A percentile compares a stretch with the other conserved stretches of the same genome.
These are phyloP conservation scores for Amaranthus tricolor DNA, from an alignment of 179 eudicot species.

Conservation along the genomic window DNA sequence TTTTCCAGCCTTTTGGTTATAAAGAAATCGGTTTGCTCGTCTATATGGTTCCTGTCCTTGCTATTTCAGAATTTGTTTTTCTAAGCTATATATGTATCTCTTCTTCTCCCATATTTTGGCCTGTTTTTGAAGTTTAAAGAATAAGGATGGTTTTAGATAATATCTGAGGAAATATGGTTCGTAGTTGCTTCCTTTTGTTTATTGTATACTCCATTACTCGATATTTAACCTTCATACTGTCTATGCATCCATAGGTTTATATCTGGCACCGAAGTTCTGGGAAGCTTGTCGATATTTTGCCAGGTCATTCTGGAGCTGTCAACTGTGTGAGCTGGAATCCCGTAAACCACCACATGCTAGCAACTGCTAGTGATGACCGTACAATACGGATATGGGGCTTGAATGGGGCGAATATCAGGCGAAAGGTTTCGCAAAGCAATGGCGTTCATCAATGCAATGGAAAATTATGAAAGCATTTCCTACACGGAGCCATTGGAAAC, in stretches of 20 bases:
- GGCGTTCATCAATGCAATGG: constrained; percentile 23
- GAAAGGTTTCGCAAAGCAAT: constrained; percentile 24
- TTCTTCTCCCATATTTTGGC: too few species aligned
- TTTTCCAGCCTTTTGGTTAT: too few species aligned
- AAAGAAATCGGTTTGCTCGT: too few species aligned
- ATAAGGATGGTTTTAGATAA: too few species aligned
- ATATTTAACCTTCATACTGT: too few species aligned
- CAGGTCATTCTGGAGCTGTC: constrained; percentile 70
- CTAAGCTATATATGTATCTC: too few species aligned
- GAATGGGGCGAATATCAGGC: constrained; percentile 19
- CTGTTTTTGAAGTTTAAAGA: too few species aligned
- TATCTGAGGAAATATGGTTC: too few species aligned
- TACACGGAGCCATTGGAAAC: neutral
- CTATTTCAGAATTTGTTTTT: too few species aligned
- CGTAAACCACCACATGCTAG: constrained; percentile 57
- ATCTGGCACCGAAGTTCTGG: constrained; percentile 65
- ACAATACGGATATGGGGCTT: constrained; percentile 67
- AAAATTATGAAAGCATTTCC: constrained; percentile 12
- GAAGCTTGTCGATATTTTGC: constrained; percentile 48
- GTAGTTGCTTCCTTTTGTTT: too few species aligned
- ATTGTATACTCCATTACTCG: too few species aligned
- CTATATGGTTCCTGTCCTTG: too few species aligned
- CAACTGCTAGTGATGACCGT: constrained; percentile 75
- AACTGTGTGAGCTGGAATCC: constrained; percentile 80
- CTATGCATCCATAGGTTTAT: constrained; percentile 43